Evolutionary conservation across 139 green algal genomes (phyloP).

Genomic region (Chlamydomonas sphaeroides): DNA sequence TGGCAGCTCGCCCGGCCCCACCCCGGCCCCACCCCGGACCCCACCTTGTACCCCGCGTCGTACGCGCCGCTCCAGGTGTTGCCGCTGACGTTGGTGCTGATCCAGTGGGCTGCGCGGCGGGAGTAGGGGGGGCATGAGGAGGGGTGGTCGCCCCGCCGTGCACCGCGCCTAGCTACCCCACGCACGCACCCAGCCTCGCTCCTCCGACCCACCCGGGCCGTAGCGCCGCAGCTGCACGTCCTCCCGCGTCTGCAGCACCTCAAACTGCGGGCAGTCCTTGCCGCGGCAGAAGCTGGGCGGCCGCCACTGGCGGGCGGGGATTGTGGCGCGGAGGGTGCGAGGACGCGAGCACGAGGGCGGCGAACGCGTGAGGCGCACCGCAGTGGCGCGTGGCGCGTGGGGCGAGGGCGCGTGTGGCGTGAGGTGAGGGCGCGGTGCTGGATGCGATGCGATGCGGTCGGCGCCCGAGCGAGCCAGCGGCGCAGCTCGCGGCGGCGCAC

Average conservation of each 20-base stretch:
- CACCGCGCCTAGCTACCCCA: not conserved
- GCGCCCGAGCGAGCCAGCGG: no score
- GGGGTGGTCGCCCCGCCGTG: not conserved
- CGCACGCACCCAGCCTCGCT: not conserved
- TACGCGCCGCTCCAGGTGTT: slow-evolving; percentile 33
- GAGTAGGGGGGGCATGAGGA: not conserved
- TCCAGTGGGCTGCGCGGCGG: slow-evolving; percentile 13
- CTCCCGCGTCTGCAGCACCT: not conserved
- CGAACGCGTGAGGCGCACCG: no score
- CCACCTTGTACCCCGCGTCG: slow-evolving; percentile 24
- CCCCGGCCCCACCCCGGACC: not conserved
- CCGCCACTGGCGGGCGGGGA: not conserved
- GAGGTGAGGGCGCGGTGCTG: no score
- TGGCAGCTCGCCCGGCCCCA: not conserved
- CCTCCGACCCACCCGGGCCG: not conserved
- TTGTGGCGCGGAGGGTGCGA: no score
- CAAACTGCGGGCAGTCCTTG: slow-evolving; percentile 31
- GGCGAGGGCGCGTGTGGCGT: no score
- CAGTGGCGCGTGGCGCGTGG: no score
- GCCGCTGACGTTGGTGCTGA: slow-evolving; percentile 23
- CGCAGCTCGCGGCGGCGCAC: no score
- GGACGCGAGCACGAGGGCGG: no score
- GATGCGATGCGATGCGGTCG: no score
- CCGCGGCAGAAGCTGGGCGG: slow-evolving; percentile 24
- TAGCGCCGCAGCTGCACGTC: slow-evolving; percentile 38